Evolutionary conservation across 2,329 filamentous ascomycete species (phyloP), one percentile per base, ranked within the genome.

Genomic region (Cytospora mali): DNA sequence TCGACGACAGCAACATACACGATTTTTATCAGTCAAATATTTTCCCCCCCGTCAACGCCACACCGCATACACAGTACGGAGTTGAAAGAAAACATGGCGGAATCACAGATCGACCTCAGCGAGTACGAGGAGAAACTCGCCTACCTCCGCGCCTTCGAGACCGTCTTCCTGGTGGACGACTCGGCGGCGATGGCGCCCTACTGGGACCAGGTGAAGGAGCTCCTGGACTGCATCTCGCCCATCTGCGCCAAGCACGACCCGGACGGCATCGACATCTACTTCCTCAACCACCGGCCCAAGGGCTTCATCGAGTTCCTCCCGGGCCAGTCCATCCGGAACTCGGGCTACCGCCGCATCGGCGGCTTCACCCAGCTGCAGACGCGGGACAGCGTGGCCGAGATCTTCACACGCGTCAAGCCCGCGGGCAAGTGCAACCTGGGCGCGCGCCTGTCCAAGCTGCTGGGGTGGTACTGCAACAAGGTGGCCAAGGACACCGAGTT

Each of bases 241-340:
- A 89, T 97, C 70, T 96, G 93, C 77, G 91, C 91, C 1, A 74
- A 80, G 6, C 88, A 90, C 74, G 94, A 97, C 73, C 77, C 80
- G 0, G 91, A 97, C 74, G 94, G 94, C 25, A 88, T 97, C 69
- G 94, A 98, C 72, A 80, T 98, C 66, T 92, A 91, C 81, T 98
- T 98, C 75, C 80, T 98, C 42, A 97, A 98, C 77, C 83, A 90
- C 72, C 71, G 73, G 50, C 79, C 77, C 66, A 74, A 64, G 7
- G 71, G 76, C 35, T 62, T 64, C 0, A 77, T 80, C 21, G 69
- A 71, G 4, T 62, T 62, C 10, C 49, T 53, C 4, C 69, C 71
- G 11, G 73, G 73, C 29, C 75, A 79, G 57, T 75, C 79, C 1
- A 74, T 76, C 0, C 76, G 80, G 0, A 69, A 69, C 57, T 70